These are phyloP conservation scores for Nadsonia starkeyi-henricii DNA, from an alignment of 1,139 yeast genomes.

Conservation along the genomic window DNA sequence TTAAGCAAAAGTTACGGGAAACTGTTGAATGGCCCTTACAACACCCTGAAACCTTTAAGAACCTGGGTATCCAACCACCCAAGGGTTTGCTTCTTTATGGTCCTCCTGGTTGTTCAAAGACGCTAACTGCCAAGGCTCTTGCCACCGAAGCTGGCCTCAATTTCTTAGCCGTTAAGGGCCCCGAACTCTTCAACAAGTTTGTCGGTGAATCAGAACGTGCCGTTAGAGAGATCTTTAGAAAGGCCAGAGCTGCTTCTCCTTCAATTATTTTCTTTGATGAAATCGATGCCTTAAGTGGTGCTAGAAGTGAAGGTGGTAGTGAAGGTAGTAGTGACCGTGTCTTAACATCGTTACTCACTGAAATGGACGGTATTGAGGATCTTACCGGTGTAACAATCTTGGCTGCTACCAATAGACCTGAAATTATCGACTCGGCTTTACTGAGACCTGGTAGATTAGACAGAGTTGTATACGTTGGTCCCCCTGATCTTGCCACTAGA, in stretches of 20 bases:
- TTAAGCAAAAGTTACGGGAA: constrained; percentile 68
- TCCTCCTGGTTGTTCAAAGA: constrained; percentile 95
- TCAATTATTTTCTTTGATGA: constrained; percentile 89
- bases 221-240: constrained; percentile 75
- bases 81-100: constrained; percentile 84
- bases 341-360: constrained; percentile 75
- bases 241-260: constrained; percentile 89
- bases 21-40: constrained; percentile 86
- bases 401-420: constrained; percentile 93
- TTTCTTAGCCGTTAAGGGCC: constrained; percentile 89
- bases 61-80: constrained; percentile 78
- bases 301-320: constrained; percentile 48
- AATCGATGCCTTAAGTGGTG: constrained; percentile 79
- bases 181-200: constrained; percentile 83
- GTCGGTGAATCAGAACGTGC: constrained; percentile 92
- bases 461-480: constrained; percentile 80
- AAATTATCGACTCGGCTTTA: constrained; percentile 80
- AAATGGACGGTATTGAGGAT: constrained; percentile 93
- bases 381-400: constrained; percentile 82
- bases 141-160: constrained; percentile 93
- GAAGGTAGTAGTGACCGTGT: constrained; percentile 76
- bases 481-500: constrained; percentile 76
- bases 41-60: constrained; percentile 61
- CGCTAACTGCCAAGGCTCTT: constrained; percentile 83
- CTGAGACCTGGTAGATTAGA: constrained; percentile 91